phyloP scores from a whole-genome alignment of 345 rosid genomes.

The Mercurialis annua region DNA sequence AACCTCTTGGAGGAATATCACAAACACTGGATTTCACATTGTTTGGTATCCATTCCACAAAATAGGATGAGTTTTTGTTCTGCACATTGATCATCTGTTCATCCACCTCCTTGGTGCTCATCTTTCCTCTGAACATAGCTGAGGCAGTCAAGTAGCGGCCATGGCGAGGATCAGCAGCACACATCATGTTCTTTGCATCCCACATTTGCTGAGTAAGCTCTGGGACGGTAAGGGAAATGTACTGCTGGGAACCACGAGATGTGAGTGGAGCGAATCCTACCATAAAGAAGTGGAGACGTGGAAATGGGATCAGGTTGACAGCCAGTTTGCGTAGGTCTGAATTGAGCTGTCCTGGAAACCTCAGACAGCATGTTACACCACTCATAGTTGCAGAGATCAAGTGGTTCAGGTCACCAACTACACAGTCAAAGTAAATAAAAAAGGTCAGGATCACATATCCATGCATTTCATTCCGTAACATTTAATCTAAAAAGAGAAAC shows the following conservation, averaged over 20 bases:
- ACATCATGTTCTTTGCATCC: slow-evolving; percentile 99
- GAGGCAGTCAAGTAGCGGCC: slow-evolving; percentile 97
- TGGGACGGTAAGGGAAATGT: slow-evolving; percentile 51
- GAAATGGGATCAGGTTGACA: slow-evolving; percentile 92
- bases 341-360: slow-evolving; percentile 98
- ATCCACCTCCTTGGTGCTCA: slow-evolving; percentile 98
- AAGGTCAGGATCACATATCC: neutral
- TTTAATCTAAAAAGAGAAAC: neutral
- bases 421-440: slow-evolving; percentile 12
- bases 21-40: slow-evolving; percentile 61
- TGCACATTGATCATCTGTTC: slow-evolving; percentile 94
- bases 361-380: slow-evolving; percentile 91
- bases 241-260: slow-evolving; percentile 50
- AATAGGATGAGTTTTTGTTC: slow-evolving; percentile 95
- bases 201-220: slow-evolving; percentile 77
- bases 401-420: slow-evolving; percentile 97
- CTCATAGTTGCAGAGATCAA: slow-evolving; percentile 95
- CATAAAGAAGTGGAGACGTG: slow-evolving; percentile 98
- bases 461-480: neutral
- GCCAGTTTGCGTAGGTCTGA: slow-evolving; percentile 93
- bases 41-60: slow-evolving; percentile 94
- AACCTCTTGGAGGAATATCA: slow-evolving; percentile 53
- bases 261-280: slow-evolving; percentile 81
- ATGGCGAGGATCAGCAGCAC: slow-evolving; percentile 96
- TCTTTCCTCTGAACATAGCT: slow-evolving; percentile 95